Evolutionary conservation across 768 basidiomycete species (phyloP), one percentile per base, ranked within the genome.

Genomic region (Kwoniella newhampshirensis): DNA sequence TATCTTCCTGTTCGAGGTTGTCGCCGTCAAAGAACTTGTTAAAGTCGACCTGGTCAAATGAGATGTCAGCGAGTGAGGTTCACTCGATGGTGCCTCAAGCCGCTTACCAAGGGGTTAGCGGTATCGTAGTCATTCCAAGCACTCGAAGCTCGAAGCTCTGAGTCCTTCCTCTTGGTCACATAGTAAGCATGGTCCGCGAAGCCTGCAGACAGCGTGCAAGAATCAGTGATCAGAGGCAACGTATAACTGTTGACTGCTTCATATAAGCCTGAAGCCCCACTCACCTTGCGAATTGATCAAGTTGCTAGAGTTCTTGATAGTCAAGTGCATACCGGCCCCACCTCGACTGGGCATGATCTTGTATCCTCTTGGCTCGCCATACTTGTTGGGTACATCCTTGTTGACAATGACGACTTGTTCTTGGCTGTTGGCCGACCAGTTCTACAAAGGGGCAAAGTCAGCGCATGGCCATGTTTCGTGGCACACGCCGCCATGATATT

Each of bases 11-110:
- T 4, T 59, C 65, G 17, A 76, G 51, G 17, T 54, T 54, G 59
- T 77, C 76, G 39, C 68, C 70, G 44, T 77, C 54, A 48, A 76
- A 67, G 59, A 67, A 77, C 41, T 70, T 62, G 27, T 30, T 32
- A 30, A 76, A 77, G 56, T 75, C 63, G 52, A 77, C 54, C 51
- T 73, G 27, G 57, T 67, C 27, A 21, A 17, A 53, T 2, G 63
- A 47, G 23, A 28, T 9, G 20, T 55, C 32, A 55, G 45, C 44
- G 18, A 27, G 15, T n/a, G 4, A n/a, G n/a, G n/a, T n/a, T n/a
- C n/a, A n/a, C n/a, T n/a, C n/a, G n/a, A n/a, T n/a, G n/a, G n/a
- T n/a, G n/a, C n/a, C n/a, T n/a, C n/a, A n/a, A n/a, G n/a, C n/a
- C n/a, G 42, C 56, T 58, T 25, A 58, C 57, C 40, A 75, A 32